Percentiles rank a stretch among this genome's conserved stretches.
phyloP scores from a whole-genome alignment of 129 eudicot genomes.

The Smallanthus sonchifolius region DNA sequence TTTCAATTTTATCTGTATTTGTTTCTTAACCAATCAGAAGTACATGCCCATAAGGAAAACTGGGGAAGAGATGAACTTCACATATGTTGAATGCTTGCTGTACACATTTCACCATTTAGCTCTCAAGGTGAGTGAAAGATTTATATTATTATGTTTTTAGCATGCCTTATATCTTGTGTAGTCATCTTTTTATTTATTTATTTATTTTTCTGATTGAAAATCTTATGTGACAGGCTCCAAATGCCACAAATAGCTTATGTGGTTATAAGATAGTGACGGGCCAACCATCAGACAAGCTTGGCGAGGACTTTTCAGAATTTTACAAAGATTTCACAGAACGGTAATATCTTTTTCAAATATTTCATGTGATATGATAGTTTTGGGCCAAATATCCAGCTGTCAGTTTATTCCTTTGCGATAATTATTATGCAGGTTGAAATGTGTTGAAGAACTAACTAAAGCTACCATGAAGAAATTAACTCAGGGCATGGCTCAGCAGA shows the following conservation, averaged over 20 bases:
- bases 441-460: constrained; percentile 81
- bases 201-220: neutral
- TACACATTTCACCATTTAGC: constrained; percentile 91
- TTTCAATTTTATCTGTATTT: neutral
- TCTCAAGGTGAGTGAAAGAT: constrained; percentile 49
- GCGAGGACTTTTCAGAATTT: constrained; percentile 91
- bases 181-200: no score
- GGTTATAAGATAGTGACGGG: constrained; percentile 97
- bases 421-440: constrained; percentile 43
- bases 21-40: constrained; percentile 43
- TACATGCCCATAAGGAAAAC: constrained; percentile 84
- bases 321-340: constrained; percentile 88
- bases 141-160: neutral
- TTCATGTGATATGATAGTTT: neutral
- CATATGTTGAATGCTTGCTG: constrained; percentile 80
- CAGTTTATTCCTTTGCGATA: neutral
- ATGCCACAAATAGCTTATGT: constrained; percentile 90
- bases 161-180: neutral
- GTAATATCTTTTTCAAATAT: constrained; percentile 24
- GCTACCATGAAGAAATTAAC: constrained; percentile 78
- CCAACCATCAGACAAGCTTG: constrained; percentile 96
- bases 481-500: constrained; percentile 87
- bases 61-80: constrained; percentile 94
- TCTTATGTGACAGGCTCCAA: constrained; percentile 66
- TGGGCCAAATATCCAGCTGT: neutral